Conservation (phyloP, 306 rosid genomes). For the Quercus mongolica region DNA sequence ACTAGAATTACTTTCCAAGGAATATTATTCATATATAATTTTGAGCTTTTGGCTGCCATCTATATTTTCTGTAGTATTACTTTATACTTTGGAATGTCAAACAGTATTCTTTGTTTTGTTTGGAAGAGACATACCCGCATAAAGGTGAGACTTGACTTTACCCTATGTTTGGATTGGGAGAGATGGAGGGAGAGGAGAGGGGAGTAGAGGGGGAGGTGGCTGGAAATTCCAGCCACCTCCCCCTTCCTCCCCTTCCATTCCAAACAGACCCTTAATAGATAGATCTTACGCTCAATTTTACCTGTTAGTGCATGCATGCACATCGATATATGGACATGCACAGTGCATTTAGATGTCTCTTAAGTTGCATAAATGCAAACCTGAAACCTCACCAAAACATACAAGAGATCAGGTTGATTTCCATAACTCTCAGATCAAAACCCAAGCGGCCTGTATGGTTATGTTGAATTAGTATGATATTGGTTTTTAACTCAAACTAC, state of each 20-base stretch:
- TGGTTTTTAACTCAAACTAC: background rate
- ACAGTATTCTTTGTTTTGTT: background rate
- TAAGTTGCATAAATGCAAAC: background rate
- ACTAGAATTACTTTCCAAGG: background rate
- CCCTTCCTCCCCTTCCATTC: too few species aligned
- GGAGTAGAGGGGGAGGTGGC: too few species aligned
- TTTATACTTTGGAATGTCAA: background rate
- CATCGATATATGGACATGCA: background rate
- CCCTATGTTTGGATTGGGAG: too few species aligned
- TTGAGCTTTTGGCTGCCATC: background rate
- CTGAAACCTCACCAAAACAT: background rate
- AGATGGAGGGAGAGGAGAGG: too few species aligned
- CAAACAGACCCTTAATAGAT: background rate
- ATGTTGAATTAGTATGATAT: background rate
- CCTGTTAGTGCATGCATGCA: background rate
- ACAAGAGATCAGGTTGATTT: background rate
- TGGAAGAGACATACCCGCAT: background rate
- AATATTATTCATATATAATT: background rate
- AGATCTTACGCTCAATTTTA: background rate
- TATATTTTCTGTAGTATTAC: background rate
- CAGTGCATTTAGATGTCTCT: background rate
- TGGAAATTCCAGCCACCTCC: too few species aligned
- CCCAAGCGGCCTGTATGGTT: background rate
- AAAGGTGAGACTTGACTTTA: background rate
- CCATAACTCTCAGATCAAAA: background rate